Base-by-base conservation (phyloP, 495 filamentous ascomycete species). In the Aspergillus cristatus region DNA sequence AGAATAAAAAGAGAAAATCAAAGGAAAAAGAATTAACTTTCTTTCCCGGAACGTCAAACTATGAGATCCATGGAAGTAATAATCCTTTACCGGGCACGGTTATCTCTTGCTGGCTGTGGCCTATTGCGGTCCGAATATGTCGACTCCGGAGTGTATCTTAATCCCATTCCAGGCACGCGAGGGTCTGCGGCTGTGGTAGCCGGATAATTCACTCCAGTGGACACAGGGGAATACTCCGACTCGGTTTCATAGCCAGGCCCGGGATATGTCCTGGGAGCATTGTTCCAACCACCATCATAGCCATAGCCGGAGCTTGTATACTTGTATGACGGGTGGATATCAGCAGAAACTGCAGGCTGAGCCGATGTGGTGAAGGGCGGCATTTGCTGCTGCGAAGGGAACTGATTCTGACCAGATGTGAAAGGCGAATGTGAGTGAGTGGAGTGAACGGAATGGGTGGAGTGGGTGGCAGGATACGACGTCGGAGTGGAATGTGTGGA, bases 121-220 rank as follows among this genome's bases (percentile, higher is more conserved):
- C 62, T 65, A 57, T 47, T 65, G 53, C 61, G 60, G 42, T 65
- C 63, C 25, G 45, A 28, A 46, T 62, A 66, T 40, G 40, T 24
- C 29, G 48, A 46, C 32, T 66, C 63, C 46, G 65, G 60, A 40
- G 62, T 66, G 42, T 65, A 70, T 63, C 65, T 69, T 37, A 62
- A 51, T 28, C 66, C 65, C 63, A 69, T 66, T 59, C 55, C 57
- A 65, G 57, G 60, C 60, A 68, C 62, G 57, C 65, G 63, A 37
- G 62, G 53, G 40, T 69, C 65, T 48, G 62, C 55, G 53, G 61
- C 64, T 50, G 63, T 58, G 35, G 62, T 63, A 45, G 63, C 32
- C 52, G 63, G 62, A 45, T 68, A 68, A 31, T 52, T 46, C 41
- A 67, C 68, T 48, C 58, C 62, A 34, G 63, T 54, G 20, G 66